Base-by-base conservation (phyloP, 257 asterid genomes). In the Osmanthus fragrans region DNA sequence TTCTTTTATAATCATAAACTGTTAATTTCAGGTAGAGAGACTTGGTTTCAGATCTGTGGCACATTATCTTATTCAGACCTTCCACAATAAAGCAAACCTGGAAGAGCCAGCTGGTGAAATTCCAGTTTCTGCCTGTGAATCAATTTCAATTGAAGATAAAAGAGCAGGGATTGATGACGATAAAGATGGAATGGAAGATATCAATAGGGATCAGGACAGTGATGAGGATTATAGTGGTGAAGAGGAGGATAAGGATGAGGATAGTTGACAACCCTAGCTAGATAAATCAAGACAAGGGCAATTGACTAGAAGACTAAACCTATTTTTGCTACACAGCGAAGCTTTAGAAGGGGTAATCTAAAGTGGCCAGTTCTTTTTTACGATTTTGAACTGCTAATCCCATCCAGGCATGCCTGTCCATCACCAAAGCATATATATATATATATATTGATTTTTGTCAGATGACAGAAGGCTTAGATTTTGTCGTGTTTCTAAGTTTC, bases 11-110 rank as follows among this genome's bases (percentile, higher is more conserved):
- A 77, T 72, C 70, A 82, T 70, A 72, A 27, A 6, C n/a, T 36
- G 39, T 12, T 70, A 37, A 73, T 47, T 71, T 42, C 85, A 91
- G 97, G 97, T 84, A 39, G 16, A 5, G 63, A 65, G 33, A 13
- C 89, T 83, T 70, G 95, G 97, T 73, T 90, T 77, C 89, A 91
- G 86, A 83, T 91, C 97, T 21, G 97, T 90, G 79, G 95, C 97
- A 15, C 97, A 92, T 86, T 92, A 88, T 81, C 97, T 92, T 75
- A 85, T 92, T 29, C 73, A 73, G 37, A 87, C 88, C 73, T 79
- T 78, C 12, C 79, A 74, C 7, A 71, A 65, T 45, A 81, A 45
- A 71, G 79, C 78, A 40, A 77, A 47, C 39, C 37, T 66, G 40
- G 84, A 51, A 80, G 79, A 19, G 42, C 63, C 18, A 33, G 77